Percentiles rank a stretch among this genome's conserved stretches.
Conservation (phyloP, 108 stramenopile species). For the Pseudonitzschia delicatissima region DNA sequence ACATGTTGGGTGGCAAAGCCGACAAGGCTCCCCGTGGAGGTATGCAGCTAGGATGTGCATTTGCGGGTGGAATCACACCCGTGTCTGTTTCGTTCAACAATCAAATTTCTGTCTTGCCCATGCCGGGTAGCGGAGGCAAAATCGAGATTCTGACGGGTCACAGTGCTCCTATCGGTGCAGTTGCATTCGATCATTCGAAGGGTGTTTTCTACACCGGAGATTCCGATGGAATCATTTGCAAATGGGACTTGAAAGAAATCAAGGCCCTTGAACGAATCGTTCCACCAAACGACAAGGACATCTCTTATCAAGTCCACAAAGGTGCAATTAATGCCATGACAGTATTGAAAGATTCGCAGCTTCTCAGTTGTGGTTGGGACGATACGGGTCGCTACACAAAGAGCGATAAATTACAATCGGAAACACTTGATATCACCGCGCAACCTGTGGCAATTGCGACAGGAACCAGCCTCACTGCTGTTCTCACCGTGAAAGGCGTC, state of each 20-base stretch:
- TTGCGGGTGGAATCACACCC: slow-evolving; percentile 54
- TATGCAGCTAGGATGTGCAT: slow-evolving; percentile 76
- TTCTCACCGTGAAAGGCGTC: slow-evolving; percentile 75
- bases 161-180: slow-evolving; percentile 74
- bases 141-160: slow-evolving; percentile 72
- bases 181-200: slow-evolving; percentile 65
- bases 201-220: slow-evolving; percentile 84
- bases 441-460: slow-evolving; percentile 82
- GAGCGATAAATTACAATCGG: slow-evolving; percentile 26
- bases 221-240: slow-evolving; percentile 83
- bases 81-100: slow-evolving; percentile 85
- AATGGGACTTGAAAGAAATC: slow-evolving; percentile 71
- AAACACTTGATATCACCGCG: slow-evolving; percentile 57
- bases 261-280: slow-evolving; percentile 37
- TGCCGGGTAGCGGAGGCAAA: slow-evolving; percentile 27
- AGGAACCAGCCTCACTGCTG: slow-evolving; percentile 61
- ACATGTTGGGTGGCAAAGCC: slow-evolving; percentile 18
- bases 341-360: slow-evolving; percentile 30
- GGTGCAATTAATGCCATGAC: slow-evolving; percentile 68
- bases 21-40: slow-evolving; percentile 67
- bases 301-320: slow-evolving; percentile 60
- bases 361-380: slow-evolving; percentile 92
- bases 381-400: slow-evolving; percentile 66
- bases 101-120: slow-evolving; percentile 73
- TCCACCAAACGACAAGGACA: slow-evolving; percentile 40